Evolutionary conservation across 495 filamentous ascomycete species (phyloP).

Genomic region (Bacidia rubella): DNA sequence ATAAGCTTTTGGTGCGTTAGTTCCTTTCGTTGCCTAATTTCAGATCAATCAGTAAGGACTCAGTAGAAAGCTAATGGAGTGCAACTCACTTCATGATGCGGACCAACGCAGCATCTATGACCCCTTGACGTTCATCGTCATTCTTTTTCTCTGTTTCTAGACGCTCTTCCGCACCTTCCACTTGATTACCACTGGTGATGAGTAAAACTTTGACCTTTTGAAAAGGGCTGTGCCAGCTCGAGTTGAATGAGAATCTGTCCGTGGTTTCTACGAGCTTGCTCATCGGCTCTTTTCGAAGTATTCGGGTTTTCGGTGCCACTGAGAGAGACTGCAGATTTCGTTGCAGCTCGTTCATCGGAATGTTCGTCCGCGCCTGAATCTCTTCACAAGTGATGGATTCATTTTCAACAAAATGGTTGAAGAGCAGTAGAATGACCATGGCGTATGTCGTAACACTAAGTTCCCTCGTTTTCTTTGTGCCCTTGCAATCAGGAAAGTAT

Average conservation of each 20-base stretch:
- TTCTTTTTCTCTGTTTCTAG: slow-evolving; percentile 81
- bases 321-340: slow-evolving; percentile 76
- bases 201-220: slow-evolving; percentile 79
- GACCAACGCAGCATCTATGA: slow-evolving; percentile 83
- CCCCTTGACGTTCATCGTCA: slow-evolving; percentile 58
- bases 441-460: slow-evolving; percentile 86
- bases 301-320: slow-evolving; percentile 68
- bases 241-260: slow-evolving; percentile 77
- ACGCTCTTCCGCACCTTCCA: slow-evolving; percentile 72
- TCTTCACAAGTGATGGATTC: slow-evolving; percentile 67
- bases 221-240: slow-evolving; percentile 65
- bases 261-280: slow-evolving; percentile 66
- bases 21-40: slow-evolving; percentile 70
- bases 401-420: slow-evolving; percentile 61
- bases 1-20: slow-evolving; percentile 69
- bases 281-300: slow-evolving; percentile 74
- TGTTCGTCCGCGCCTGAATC: slow-evolving; percentile 69
- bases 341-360: slow-evolving; percentile 63
- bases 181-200: slow-evolving; percentile 56
- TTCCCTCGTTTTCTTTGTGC: slow-evolving; percentile 62
- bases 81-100: slow-evolving; percentile 83
- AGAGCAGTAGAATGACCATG: slow-evolving; percentile 79
- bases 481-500: slow-evolving; percentile 59
- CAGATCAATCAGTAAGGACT: neutral
- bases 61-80: neutral